phyloP scores from a whole-genome alignment of 345 rosid genomes.

The Citrus hindsii region DNA sequence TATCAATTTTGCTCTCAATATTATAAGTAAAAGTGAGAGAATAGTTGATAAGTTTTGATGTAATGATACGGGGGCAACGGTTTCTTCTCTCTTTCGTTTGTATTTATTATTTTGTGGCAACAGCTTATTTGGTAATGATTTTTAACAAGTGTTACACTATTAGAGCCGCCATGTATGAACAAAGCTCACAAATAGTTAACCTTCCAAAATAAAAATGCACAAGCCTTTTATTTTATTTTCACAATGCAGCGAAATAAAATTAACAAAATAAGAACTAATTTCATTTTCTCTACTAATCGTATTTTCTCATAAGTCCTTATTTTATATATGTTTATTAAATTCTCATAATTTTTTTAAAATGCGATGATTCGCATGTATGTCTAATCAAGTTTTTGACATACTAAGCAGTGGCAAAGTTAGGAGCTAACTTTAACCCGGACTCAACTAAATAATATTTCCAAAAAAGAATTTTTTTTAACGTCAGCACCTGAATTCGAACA shows the following conservation, averaged over 20 bases:
- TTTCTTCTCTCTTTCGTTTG: not conserved
- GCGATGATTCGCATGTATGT: too few species aligned
- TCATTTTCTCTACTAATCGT: too few species aligned
- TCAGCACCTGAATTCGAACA: too few species aligned
- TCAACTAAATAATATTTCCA: too few species aligned
- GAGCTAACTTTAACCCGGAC: too few species aligned
- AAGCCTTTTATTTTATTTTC: not conserved
- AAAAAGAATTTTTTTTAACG: too few species aligned
- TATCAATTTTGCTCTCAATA: not conserved
- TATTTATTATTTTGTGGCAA: not conserved
- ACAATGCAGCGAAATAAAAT: not conserved
- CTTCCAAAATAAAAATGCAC: too few species aligned
- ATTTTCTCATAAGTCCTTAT: not conserved
- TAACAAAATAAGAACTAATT: not conserved
- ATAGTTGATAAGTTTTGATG: not conserved
- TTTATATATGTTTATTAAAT: not conserved
- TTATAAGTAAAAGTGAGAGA: not conserved
- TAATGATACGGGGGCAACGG: not conserved
- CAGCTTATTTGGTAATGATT: too few species aligned
- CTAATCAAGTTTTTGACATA: too few species aligned
- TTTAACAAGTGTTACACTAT: not conserved
- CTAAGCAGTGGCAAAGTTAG: too few species aligned
- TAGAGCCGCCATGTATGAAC: not conserved
- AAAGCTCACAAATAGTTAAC: not conserved
- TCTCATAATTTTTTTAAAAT: not conserved